Percentiles rank a stretch among this genome's conserved stretches.
These are phyloP conservation scores for Gigaspora rosea DNA, from an alignment of 192 early-diverging fungal genomes.

Conservation along the genomic window DNA sequence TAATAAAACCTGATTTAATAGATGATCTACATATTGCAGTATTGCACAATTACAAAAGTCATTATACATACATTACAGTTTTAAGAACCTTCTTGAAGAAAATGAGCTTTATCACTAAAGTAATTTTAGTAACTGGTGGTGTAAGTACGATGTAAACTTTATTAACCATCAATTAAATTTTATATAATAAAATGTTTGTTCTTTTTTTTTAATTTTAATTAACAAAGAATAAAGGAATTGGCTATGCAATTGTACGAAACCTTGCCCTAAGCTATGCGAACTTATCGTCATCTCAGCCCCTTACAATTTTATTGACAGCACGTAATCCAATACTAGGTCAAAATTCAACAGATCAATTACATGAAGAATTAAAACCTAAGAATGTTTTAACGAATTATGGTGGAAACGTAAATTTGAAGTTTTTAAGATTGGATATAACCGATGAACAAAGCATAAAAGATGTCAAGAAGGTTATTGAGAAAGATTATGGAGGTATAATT, in stretches of 20 bases:
- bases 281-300: neutral
- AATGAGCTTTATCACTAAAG: too few relatives aligned
- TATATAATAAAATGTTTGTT: too few relatives aligned
- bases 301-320: conserved; percentile 6
- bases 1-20: too few relatives aligned
- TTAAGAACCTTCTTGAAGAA: too few relatives aligned
- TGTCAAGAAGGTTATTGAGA: neutral
- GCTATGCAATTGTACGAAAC: conserved; percentile 29
- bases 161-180: too few relatives aligned
- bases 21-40: too few relatives aligned
- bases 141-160: too few relatives aligned
- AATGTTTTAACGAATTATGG: conserved; percentile 16
- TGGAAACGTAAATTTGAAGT: conserved; percentile 25
- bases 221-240: conserved; percentile 31
- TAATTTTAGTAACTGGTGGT: too few relatives aligned
- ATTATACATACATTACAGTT: too few relatives aligned
- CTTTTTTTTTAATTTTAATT: neutral
- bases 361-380: conserved; percentile 9
- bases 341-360: neutral
- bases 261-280: conserved; percentile 8
- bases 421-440: conserved; percentile 19
- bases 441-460: conserved; percentile 18
- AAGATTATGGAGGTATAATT: neutral
- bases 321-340: conserved; percentile 11
- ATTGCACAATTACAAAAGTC: too few relatives aligned